Evolutionary conservation across 2,329 filamentous ascomycete species (phyloP).

Genomic region (Colletotrichum sidae): DNA sequence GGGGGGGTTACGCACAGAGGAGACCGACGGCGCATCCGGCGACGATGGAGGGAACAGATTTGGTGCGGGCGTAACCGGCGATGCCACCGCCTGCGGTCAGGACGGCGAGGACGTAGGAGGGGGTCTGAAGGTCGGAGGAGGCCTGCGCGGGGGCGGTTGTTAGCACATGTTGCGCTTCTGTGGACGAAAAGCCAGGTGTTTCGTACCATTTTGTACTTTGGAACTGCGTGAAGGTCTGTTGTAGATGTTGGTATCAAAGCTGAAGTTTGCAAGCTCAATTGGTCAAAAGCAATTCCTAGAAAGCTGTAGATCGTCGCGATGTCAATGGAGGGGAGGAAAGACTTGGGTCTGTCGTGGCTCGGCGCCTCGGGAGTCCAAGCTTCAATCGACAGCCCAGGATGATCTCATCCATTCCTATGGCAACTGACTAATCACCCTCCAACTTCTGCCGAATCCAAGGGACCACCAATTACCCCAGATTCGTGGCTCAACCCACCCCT

Average conservation of each 20-base stretch:
- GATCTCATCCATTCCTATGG: conserved; percentile 33
- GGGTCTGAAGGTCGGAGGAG: conserved; percentile 59
- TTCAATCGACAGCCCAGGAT: conserved; percentile 22
- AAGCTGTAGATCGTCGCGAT: conserved; percentile 2
- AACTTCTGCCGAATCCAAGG: not conserved
- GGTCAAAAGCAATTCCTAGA: not conserved
- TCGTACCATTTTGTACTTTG: conserved; percentile 25
- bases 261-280: not conserved
- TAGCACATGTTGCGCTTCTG: not conserved
- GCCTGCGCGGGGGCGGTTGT: conserved; percentile 39
- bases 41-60: conserved; percentile 86
- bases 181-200: not conserved
- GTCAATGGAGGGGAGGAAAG: conserved; percentile 17
- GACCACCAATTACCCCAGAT: conserved; percentile 29
- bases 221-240: not conserved
- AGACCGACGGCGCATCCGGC: conserved; percentile 86
- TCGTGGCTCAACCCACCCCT: conserved; percentile 21
- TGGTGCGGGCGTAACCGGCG: conserved; percentile 85
- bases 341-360: conserved; percentile 4
- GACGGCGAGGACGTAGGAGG: conserved; percentile 82
- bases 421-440: conserved; percentile 30
- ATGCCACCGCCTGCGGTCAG: conserved; percentile 90
- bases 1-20: conserved; percentile 61
- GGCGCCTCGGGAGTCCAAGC: conserved; percentile 33
- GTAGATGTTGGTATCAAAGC: not conserved